A percentile compares a stretch with the other conserved stretches of the same genome.
Conservation (phyloP, 1,284 basidiomycete genomes). For the Phlebopus sp. region DNA sequence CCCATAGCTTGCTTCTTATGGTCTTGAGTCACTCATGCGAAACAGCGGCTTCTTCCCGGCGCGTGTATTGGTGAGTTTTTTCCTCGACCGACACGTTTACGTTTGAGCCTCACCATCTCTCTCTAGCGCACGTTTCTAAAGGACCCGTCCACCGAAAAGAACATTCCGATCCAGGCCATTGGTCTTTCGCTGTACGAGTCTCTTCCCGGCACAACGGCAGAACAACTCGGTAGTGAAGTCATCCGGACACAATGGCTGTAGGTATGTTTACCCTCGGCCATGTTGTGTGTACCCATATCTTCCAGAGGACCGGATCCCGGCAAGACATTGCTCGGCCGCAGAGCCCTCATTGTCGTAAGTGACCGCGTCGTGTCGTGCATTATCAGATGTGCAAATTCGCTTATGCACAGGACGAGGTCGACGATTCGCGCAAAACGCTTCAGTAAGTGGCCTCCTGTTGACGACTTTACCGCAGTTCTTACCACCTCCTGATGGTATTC, state of each 20-base stretch:
- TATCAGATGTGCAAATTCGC: slow-evolving; percentile 10
- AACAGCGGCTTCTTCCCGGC: slow-evolving; percentile 90
- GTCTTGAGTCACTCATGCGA: slow-evolving; percentile 17
- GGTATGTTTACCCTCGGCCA: slow-evolving; percentile 36
- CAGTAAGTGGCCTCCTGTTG: slow-evolving; percentile 47
- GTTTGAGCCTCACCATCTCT: slow-evolving; percentile 1
- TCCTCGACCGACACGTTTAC: neutral
- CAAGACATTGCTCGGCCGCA: slow-evolving; percentile 73
- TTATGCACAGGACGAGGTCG: slow-evolving; percentile 78
- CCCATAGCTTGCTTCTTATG: slow-evolving; percentile 8
- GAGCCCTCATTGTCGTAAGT: slow-evolving; percentile 81
- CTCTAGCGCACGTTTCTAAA: slow-evolving; percentile 82
- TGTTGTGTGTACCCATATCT: slow-evolving; percentile 7
- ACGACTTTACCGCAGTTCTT: slow-evolving; percentile 1
- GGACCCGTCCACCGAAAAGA: slow-evolving; percentile 65
- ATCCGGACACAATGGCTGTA: slow-evolving; percentile 92
- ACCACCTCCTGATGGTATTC: slow-evolving; percentile 8
- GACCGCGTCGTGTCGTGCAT: slow-evolving; percentile 8
- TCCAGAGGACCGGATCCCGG: slow-evolving; percentile 59
- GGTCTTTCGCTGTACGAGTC: slow-evolving; percentile 91
- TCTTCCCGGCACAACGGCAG: slow-evolving; percentile 69
- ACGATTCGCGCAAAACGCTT: slow-evolving; percentile 89
- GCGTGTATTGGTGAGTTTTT: slow-evolving; percentile 71
- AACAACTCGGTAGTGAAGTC: slow-evolving; percentile 82
- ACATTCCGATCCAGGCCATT: slow-evolving; percentile 90